phyloP scores from a whole-genome alignment of 1,284 basidiomycete genomes.

The Cronartium ribicola region DNA sequence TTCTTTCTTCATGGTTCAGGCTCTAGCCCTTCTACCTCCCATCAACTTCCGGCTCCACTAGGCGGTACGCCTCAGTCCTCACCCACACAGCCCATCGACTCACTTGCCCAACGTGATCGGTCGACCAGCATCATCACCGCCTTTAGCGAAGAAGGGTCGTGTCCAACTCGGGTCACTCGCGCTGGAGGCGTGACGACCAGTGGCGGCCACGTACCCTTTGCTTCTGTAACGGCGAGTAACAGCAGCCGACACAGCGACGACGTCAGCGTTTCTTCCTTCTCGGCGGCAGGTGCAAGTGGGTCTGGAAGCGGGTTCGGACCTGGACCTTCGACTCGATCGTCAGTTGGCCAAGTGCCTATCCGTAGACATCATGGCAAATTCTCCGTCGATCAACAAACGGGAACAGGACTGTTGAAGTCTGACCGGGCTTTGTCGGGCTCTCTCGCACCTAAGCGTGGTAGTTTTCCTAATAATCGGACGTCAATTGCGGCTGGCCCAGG shows the following conservation, averaged over 20 bases:
- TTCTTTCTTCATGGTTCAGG: conserved; percentile 17
- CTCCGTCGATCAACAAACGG: conserved; percentile 10
- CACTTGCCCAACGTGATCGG: conserved; percentile 8
- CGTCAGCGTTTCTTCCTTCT: conserved; percentile 35
- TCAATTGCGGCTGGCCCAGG: conserved; percentile 28
- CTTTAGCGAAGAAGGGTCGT: conserved; percentile 23
- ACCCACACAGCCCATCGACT: background rate
- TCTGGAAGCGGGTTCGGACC: conserved; percentile 3
- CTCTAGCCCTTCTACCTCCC: conserved; percentile 20
- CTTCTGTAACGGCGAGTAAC: background rate
- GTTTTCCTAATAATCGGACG: conserved; percentile 29
- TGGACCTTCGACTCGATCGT: background rate
- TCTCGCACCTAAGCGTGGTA: conserved; percentile 20
- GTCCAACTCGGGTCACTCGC: background rate
- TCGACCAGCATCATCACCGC: conserved; percentile 20
- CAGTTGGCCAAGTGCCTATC: background rate
- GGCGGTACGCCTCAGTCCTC: background rate
- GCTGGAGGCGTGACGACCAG: background rate
- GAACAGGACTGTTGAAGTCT: background rate
- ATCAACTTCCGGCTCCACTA: background rate
- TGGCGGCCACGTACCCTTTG: background rate
- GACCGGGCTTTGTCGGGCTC: conserved; percentile 24
- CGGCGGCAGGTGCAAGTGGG: conserved; percentile 1
- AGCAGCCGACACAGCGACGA: conserved; percentile 32
- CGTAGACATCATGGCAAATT: conserved; percentile 18